A percentile compares a stretch with the other conserved stretches of the same genome.
phyloP scores from a whole-genome alignment of 2,329 filamentous ascomycete species.

The Nothophaeocryptopus gaeumannii region DNA sequence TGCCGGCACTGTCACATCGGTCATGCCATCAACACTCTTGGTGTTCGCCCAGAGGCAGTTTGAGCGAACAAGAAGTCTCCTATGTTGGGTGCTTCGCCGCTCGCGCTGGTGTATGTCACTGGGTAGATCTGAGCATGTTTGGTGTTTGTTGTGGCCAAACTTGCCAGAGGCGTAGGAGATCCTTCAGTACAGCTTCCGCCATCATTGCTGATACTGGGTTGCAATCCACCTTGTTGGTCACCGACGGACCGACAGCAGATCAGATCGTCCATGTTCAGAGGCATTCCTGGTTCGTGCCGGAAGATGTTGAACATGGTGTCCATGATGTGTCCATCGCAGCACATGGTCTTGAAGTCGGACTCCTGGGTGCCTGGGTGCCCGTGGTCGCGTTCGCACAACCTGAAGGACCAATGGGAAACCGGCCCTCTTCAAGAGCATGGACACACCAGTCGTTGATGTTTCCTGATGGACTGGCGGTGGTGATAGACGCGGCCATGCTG shows the following conservation, averaged over 20 bases:
- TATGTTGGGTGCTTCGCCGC: conserved; percentile 2
- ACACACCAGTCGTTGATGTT: conserved; percentile 20
- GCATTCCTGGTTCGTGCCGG: background rate
- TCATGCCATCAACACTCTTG: conserved; percentile 13
- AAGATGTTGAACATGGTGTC: conserved; percentile 13
- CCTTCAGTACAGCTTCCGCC: conserved; percentile 12
- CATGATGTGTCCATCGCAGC: conserved; percentile 18
- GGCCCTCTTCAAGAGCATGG: background rate
- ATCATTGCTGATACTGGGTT: conserved; percentile 4
- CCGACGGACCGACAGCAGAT: conserved; percentile 16
- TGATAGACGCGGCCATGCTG: conserved; percentile 8
- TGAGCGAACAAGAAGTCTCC: conserved; percentile 16
- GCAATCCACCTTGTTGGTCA: conserved; percentile 11
- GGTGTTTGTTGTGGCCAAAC: conserved; percentile 23
- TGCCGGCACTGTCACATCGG: conserved; percentile 19
- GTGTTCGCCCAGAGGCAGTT: conserved; percentile 23
- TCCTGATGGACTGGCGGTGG: conserved; percentile 16
- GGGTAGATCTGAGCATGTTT: conserved; percentile 17
- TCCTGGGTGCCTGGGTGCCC: conserved; percentile 1
- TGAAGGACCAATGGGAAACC: no score
- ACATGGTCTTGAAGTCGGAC: conserved; percentile 16
- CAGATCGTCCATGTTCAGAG: conserved; percentile 15
- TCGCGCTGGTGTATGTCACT: conserved; percentile 18
- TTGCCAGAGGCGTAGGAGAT: conserved; percentile 19
- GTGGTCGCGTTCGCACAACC: conserved; percentile 15